Base-by-base conservation (phyloP, 768 basidiomycete genomes). In the Pleurotus tuber-regium region DNA sequence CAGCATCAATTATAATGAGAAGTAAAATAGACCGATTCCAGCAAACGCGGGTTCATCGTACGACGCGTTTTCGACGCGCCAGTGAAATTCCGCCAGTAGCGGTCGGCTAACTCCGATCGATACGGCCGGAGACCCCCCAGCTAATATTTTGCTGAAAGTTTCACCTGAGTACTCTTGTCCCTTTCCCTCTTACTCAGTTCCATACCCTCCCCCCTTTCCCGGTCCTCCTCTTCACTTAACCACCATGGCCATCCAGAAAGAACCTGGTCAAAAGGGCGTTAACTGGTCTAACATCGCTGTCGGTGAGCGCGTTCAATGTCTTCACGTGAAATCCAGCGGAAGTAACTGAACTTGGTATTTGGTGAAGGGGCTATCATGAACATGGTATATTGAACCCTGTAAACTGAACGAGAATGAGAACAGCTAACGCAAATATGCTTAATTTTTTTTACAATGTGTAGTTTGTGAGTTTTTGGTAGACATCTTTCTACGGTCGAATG, bases 221-320 rank as follows among this genome's bases (percentile, higher is more conserved):
- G 42, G 55, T 47, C 55, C 55, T 52, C 41, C 51, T 46, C 33
- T 46, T 40, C 54, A 50, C 46, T 25, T 49, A 44, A 54, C 52
- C 39, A 63, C 65, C 63, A 92, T 92, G 90, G 89, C 83, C 72
- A 82, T 92, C 62, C 77, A 85, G 67, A 83, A 79, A 69, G 87
- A 91, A 72, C 92, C 92, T 48, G 92, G 91, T 54, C 88, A 92
- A 70, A 93, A 94, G 71, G 90, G 90, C 63, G 75, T 92, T 59
- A 92, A 78, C 75, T 95, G 90, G 91, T 91, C 89, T 61, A 95
- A 94, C 73, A 94, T 95, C 73, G 92, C 91, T 58, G 87, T 96
- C 67, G 92, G 92, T 92, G 65, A 61, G 89, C 70, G 47, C 54
- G 49, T 58, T 18, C 35, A 50, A 19, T 29, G 56, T 51, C 21